Percentiles rank a stretch among this genome's conserved stretches.
Conservation (phyloP, 176 grass and related monocot genomes). For the Carex kokanica region DNA sequence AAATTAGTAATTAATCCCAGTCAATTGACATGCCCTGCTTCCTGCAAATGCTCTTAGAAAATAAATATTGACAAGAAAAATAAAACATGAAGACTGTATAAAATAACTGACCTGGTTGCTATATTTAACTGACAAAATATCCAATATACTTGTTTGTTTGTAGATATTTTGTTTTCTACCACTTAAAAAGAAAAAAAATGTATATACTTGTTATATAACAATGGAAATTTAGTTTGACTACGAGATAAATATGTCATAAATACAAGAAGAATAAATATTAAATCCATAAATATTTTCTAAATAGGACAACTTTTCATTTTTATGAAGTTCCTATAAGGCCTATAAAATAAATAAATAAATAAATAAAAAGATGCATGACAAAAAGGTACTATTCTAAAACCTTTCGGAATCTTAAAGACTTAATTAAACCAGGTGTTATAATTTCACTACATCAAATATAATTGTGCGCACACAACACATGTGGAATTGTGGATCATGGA, state of each 20-base stretch:
- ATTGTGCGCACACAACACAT: not conserved
- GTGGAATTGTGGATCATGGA: not conserved
- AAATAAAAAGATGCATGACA: not conserved
- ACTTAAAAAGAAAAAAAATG: too few species aligned
- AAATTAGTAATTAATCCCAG: not conserved
- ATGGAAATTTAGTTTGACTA: too few species aligned
- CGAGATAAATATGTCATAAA: too few species aligned
- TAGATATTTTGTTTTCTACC: too few species aligned
- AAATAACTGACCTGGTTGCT: too few species aligned
- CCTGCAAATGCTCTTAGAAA: not conserved
- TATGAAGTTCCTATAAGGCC: not conserved
- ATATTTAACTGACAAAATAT: too few species aligned
- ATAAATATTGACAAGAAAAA: not conserved
- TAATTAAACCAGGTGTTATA: not conserved
- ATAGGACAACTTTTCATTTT: not conserved
- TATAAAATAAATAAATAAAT: not conserved
- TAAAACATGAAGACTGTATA: not conserved
- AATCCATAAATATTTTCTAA: not conserved
- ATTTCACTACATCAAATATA: not conserved
- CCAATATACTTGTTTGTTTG: too few species aligned
- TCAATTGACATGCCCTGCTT: not conserved
- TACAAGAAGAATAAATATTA: too few species aligned
- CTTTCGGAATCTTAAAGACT: too few species aligned
- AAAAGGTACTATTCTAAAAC: not conserved
- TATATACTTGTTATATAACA: too few species aligned